Percentiles rank a stretch among this genome's conserved stretches.
phyloP scores from a whole-genome alignment of 805 yeast species.

The Starmera quercuum region DNA sequence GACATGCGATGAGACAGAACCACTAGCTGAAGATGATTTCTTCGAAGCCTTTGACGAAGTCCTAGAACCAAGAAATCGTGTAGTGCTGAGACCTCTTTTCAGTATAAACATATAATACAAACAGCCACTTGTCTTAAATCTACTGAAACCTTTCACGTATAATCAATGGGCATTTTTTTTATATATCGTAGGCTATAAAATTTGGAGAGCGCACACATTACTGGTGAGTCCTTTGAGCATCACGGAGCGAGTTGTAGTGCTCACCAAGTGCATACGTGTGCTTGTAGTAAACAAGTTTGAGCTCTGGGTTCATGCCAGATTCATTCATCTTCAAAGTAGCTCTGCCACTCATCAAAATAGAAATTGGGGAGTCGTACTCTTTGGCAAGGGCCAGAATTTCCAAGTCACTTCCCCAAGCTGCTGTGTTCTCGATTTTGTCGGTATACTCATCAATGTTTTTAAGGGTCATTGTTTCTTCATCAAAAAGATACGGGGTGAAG shows the following conservation, averaged over 20 bases:
- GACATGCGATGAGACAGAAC: slow-evolving; percentile 6
- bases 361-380: slow-evolving; percentile 65
- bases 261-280: slow-evolving; percentile 89
- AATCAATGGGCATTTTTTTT: too few relatives aligned
- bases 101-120: background rate
- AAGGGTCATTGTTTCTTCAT: slow-evolving; percentile 61
- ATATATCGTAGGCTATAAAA: background rate
- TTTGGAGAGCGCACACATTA: background rate
- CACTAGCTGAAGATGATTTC: too few relatives aligned
- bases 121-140: background rate
- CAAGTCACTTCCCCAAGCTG: slow-evolving; percentile 95
- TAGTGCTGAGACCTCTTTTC: background rate
- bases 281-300: slow-evolving; percentile 74
- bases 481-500: slow-evolving; percentile 76
- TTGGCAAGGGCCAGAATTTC: slow-evolving; percentile 79
- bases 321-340: slow-evolving; percentile 60
- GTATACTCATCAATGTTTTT: slow-evolving; percentile 65
- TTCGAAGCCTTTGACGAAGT: slow-evolving; percentile 10
- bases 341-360: slow-evolving; percentile 72
- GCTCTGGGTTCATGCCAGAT: slow-evolving; percentile 35
- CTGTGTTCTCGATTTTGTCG: slow-evolving; percentile 58
- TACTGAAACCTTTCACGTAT: background rate
- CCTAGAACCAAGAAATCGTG: background rate
- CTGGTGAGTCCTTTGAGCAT: slow-evolving; percentile 39
- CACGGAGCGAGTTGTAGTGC: slow-evolving; percentile 80